phyloP scores from a whole-genome alignment of 75 land plant species.

The Pinus albicaulis region DNA sequence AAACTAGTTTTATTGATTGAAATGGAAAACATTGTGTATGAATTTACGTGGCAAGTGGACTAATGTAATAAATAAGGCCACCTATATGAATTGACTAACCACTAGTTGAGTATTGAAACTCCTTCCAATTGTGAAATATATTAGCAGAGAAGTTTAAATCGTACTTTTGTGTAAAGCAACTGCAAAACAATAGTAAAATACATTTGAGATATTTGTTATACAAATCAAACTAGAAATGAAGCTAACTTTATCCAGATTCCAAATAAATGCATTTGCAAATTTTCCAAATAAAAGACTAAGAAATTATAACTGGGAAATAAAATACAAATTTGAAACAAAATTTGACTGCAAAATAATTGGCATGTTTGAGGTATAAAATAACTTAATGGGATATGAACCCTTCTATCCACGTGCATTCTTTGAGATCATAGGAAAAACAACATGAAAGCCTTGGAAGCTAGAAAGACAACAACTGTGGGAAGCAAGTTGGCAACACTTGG shows the following conservation, averaged over 20 bases:
- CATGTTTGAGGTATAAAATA: slow-evolving; percentile 81
- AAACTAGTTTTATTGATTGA: neutral
- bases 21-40: neutral
- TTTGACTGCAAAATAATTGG: slow-evolving; percentile 77
- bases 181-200: slow-evolving; percentile 14
- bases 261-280: neutral
- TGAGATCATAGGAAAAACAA: slow-evolving; percentile 69
- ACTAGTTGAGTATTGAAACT: slow-evolving; percentile 55
- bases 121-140: slow-evolving; percentile 69
- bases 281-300: neutral
- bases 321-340: slow-evolving; percentile 65
- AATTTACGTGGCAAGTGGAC: slow-evolving; percentile 61
- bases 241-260: neutral
- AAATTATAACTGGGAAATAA: slow-evolving; percentile 61
- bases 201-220: neutral
- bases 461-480: slow-evolving; percentile 66
- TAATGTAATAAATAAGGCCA: slow-evolving; percentile 71
- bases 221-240: neutral
- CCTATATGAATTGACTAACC: slow-evolving; percentile 72
- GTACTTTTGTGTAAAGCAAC: slow-evolving; percentile 57
- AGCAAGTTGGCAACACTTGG: slow-evolving; percentile 70
- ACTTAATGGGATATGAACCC: slow-evolving; percentile 74
- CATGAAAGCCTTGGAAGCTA: slow-evolving; percentile 77
- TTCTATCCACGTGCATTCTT: slow-evolving; percentile 77
- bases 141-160: slow-evolving; percentile 64